Evolutionary conservation across 345 rosid genomes (phyloP), one percentile per base, ranked within the genome.

Genomic region (Salix caprea): DNA sequence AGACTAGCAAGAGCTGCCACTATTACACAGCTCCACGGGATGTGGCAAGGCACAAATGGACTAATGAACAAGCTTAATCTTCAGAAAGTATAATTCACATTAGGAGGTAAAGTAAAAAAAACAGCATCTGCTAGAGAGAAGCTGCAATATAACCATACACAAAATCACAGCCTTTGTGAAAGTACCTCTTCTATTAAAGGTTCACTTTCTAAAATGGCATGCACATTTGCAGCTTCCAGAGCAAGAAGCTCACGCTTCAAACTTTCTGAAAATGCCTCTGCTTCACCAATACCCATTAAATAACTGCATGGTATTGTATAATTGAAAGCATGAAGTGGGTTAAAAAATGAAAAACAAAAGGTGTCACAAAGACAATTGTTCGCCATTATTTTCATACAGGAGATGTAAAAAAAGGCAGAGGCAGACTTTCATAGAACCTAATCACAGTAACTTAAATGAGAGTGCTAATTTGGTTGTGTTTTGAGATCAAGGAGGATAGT

Each of bases 281-380:
- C 99, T 86, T 96, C 99, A 75, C 97, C 94, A 81, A 93, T 90
- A 61, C 98, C 98, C 97, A 96, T 93, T 69, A 93, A 98, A 86
- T 96, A 96, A 76, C 98, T 94, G 93, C 80, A 69, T 30, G 68
- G 34, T 73, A 84, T 74, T 34, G 36, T 28, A 76, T 48, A 39
- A 67, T 52, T 3, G 79, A 46, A 74, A 60, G 46, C 71, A 73
- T 70, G 21, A 76, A 36, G 56, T 42, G 39, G 52, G 21, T 39
- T 23, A 24, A n/a, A 30, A 4, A 12, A 30, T 3, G 13, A 18
- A 66, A 30, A 74, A 16, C 12, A 46, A 23, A 54, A 21, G 24
- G 60, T 21, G 24, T 10, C 62, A 56, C 62, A 56, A 56, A 56
- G 62, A 56, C 62, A 21, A 56, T 56, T 56, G 28, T 56, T 56